Evolutionary conservation across 2,329 filamentous ascomycete genomes (phyloP), one percentile per base, ranked within the genome.

Genomic region (Ophiostoma ips): DNA sequence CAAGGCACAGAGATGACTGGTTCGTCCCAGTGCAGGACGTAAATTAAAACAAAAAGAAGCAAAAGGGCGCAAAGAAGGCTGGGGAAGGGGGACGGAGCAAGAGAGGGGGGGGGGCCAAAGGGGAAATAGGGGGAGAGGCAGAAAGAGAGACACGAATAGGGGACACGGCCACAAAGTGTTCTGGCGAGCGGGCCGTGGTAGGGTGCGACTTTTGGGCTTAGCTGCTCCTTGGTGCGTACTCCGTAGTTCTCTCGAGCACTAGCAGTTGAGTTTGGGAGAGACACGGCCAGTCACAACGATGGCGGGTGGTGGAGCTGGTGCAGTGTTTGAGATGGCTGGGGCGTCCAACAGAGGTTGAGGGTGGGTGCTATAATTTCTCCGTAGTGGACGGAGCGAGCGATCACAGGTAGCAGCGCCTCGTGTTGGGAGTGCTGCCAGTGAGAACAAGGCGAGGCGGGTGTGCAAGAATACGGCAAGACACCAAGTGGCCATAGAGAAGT

Each of bases 311-410:
- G 40, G 40, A 43, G 40, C 19, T 10, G 19, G n/a, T 46, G 50
- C 40, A 28, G 24, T 28, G 34, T 48, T 38, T 48, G 34, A 48
- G 50, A 48, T 52, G 50, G 50, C 50, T 51, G 50, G 50, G 50
- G 48, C 31, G 43, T 4, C 43, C 28, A 10, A 15, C 3, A 24
- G 40, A 18, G 28, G 37, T 43, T 21, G 21, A 18, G 36, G n/a
- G 37, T 41, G 19, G 11, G 16, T 40, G 11, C 13, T 34, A 34
- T 15, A 34, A 7, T 11, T 12, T 6, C 30, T 31, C 30, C 30
- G 30, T 31, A 34, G 38, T 47, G 35, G 34, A 43, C 24, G 24
- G 24, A 28, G 24, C 24, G n/a, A 28, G 24, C 8, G 24, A 28
- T n/a, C n/a, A n/a, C n/a, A n/a, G n/a, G n/a, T n/a, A n/a, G n/a